Evolutionary conservation across 129 eudicot genomes (phyloP).

Genomic region (Dittrichia graveolens): DNA sequence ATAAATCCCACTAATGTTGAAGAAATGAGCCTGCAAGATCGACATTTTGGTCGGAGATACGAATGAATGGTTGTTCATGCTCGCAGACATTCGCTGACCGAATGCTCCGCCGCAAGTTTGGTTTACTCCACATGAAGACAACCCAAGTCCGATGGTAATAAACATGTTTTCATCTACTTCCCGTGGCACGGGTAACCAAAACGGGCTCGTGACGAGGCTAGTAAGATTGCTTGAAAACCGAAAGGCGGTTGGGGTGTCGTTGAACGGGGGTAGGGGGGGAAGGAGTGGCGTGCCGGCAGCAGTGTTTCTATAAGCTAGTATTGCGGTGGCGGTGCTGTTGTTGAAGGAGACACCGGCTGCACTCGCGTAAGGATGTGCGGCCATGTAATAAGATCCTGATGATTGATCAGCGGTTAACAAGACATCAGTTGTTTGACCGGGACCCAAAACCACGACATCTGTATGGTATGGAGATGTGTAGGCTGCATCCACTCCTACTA

Average conservation of each 20-base stretch:
- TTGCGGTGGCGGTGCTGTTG: conserved; percentile 57
- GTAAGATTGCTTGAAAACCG: conserved; percentile 49
- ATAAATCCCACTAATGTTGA: conserved; percentile 50
- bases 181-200: conserved; percentile 48
- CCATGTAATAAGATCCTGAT: conserved; percentile 61
- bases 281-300: conserved; percentile 36
- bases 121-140: conserved; percentile 40
- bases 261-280: conserved; percentile 58
- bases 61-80: conserved; percentile 66
- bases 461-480: conserved; percentile 61
- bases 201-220: conserved; percentile 40
- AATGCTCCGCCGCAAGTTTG: conserved; percentile 42
- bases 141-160: conserved; percentile 61
- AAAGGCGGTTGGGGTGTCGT: conserved; percentile 60
- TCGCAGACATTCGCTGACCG: conserved; percentile 45
- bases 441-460: conserved; percentile 51
- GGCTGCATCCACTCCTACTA: conserved; percentile 69
- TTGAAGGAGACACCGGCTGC: conserved; percentile 33
- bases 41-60: conserved; percentile 47
- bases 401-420: conserved; percentile 54
- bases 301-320: conserved; percentile 35
- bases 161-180: conserved; percentile 60
- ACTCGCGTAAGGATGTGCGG: conserved; percentile 51
- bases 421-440: conserved; percentile 77
- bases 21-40: conserved; percentile 50